These are phyloP conservation scores for Phytophthora agathidicida DNA, from an alignment of 352 stramenopile genomes.

Conservation along the genomic window DNA sequence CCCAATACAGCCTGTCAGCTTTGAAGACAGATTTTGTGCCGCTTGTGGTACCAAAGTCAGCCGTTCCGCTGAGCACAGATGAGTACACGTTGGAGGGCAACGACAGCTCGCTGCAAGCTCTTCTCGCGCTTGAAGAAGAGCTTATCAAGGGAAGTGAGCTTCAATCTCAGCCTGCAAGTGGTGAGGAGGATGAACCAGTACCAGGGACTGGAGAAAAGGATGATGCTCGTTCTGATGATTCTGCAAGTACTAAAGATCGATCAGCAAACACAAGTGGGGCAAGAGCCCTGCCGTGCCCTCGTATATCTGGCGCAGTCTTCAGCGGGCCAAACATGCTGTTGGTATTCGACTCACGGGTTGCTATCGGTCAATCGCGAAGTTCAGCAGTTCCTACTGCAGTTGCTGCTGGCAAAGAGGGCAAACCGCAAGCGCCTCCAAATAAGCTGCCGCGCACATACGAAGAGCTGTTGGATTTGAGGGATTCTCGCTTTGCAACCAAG, in stretches of 20 bases:
- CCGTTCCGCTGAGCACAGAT: slow-evolving; percentile 59
- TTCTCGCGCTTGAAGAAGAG: slow-evolving; percentile 77
- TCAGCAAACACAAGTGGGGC: slow-evolving; percentile 23
- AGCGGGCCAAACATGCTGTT: slow-evolving; percentile 87
- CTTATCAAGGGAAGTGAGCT: slow-evolving; percentile 54
- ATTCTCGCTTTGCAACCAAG: slow-evolving; percentile 79
- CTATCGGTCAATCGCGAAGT: slow-evolving; percentile 72
- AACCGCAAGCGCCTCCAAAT: slow-evolving; percentile 36
- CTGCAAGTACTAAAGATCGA: slow-evolving; percentile 18
- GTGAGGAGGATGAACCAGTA: slow-evolving; percentile 28
- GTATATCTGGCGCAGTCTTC: slow-evolving; percentile 81
- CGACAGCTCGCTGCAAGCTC: slow-evolving; percentile 47
- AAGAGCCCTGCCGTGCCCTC: slow-evolving; percentile 67
- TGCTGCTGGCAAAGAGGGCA: slow-evolving; percentile 59
- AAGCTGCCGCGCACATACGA: slow-evolving; percentile 81
- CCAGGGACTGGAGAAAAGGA: slow-evolving; percentile 25
- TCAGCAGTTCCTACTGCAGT: slow-evolving; percentile 50
- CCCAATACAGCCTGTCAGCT: slow-evolving; percentile 71
- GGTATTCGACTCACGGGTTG: slow-evolving; percentile 84
- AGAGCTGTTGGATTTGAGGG: slow-evolving; percentile 71
- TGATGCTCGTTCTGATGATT: slow-evolving; percentile 21
- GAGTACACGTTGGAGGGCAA: slow-evolving; percentile 71
- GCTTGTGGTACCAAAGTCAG: slow-evolving; percentile 66
- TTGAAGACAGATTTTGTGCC: slow-evolving; percentile 82
- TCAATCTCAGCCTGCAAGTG: slow-evolving; percentile 14